Evolutionary conservation across 2,329 filamentous ascomycete species (phyloP).

Genomic region (Ascochyta viciae-villosae): DNA sequence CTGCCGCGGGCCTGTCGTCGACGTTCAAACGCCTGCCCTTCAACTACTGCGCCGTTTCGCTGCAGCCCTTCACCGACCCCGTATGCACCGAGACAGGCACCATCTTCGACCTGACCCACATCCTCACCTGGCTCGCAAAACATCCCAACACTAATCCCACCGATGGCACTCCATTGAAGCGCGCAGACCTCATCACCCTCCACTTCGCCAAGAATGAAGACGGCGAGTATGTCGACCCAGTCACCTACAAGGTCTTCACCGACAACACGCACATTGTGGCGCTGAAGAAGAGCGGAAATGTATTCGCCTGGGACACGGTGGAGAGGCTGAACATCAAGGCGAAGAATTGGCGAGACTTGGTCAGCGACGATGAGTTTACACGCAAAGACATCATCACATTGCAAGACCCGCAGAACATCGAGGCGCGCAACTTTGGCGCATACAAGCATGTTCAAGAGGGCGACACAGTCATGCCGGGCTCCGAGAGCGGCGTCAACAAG

Average conservation of each 20-base stretch:
- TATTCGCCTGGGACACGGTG: constrained; percentile 95
- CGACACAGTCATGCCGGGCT: constrained; percentile 74
- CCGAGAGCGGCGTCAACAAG: constrained; percentile 76
- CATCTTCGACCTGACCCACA: constrained; percentile 95
- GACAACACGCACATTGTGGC: constrained; percentile 98
- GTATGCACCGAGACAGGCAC: constrained; percentile 89
- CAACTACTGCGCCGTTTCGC: constrained; percentile 95
- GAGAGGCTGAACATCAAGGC: constrained; percentile 95
- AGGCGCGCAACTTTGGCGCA: constrained; percentile 79
- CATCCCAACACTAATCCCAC: constrained; percentile 93
- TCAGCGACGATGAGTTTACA: constrained; percentile 85
- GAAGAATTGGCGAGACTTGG: constrained; percentile 92
- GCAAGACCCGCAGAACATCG: constrained; percentile 92
- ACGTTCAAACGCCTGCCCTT: constrained; percentile 90
- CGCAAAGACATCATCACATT: constrained; percentile 94
- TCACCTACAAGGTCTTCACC: constrained; percentile 96
- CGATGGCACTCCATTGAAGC: constrained; percentile 77
- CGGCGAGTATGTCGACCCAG: constrained; percentile 90
- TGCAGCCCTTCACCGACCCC: constrained; percentile 93
- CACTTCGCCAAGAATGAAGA: constrained; percentile 92
- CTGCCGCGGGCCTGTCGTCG: constrained; percentile 57
- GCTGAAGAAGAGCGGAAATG: constrained; percentile 85
- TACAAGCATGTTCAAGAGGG: constrained; percentile 93
- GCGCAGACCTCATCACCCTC: constrained; percentile 85
- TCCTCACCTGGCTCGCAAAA: constrained; percentile 91